phyloP scores from a whole-genome alignment of 345 rosid genomes.

The Leavenworthia alabamica region DNA sequence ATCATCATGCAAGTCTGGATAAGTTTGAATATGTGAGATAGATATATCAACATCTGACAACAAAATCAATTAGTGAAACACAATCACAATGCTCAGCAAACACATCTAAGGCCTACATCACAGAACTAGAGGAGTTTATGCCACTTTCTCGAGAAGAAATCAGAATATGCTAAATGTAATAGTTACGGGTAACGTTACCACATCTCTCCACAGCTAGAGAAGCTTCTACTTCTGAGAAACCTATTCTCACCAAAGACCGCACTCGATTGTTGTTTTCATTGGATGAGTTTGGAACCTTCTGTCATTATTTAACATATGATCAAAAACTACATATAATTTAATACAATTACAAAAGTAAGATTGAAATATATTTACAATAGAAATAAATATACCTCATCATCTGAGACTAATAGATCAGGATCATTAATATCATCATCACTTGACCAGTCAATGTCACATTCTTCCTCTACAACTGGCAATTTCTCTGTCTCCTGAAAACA shows the following conservation, averaged over 20 bases:
- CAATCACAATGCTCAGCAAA: conserved; percentile 3
- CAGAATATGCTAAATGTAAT: neutral
- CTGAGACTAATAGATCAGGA: conserved; percentile 48
- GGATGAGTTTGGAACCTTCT: too few species aligned
- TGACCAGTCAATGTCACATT: conserved; percentile 37
- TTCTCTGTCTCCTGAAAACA: conserved; percentile 51
- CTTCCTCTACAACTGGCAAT: conserved; percentile 33
- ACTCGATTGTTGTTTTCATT: too few species aligned
- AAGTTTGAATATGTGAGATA: neutral
- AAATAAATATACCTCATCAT: conserved; percentile 45
- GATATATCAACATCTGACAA: conserved; percentile 1
- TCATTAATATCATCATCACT: too few species aligned
- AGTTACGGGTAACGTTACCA: conserved; percentile 37
- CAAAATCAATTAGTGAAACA: conserved; percentile 1
- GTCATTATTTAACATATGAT: conserved; percentile 35
- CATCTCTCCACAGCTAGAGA: conserved; percentile 79
- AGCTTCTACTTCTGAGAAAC: conserved; percentile 56
- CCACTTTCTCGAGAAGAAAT: neutral
- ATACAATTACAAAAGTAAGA: neutral
- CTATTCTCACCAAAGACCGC: conserved; percentile 65
- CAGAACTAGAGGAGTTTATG: neutral
- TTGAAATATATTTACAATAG: neutral
- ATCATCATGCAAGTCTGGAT: neutral
- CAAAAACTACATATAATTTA: neutral
- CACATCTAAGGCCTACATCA: conserved; percentile 7